Base-by-base conservation (phyloP, 768 basidiomycete genomes). In the Artomyces pyxidatus region DNA sequence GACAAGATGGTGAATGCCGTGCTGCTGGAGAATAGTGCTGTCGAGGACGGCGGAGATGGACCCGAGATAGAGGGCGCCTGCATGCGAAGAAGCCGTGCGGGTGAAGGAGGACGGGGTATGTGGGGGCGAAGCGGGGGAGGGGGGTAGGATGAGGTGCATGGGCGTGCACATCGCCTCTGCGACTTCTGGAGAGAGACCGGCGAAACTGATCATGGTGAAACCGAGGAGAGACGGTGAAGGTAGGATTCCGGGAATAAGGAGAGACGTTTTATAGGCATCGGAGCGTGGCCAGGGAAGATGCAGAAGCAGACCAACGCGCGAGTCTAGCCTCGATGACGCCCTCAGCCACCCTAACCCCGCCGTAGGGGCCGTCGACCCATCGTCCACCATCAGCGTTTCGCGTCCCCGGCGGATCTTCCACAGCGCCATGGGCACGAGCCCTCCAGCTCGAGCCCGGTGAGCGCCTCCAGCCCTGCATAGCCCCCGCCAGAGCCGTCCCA, bases 81-180 rank as follows among this genome's bases (percentile, higher is more conserved):
- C 57, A 49, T 51, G 53, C 22, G 44, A 6, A 22, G 32, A 27
- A 22, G 55, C 54, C 56, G 58, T 23, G 42, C 46, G 63, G 47
- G 28, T 58, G 47, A 42, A 64, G 39, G 25, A 66, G 32, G 63
- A 14, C 75, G 85, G 68, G 57, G 86, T 76, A 54, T 74, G 73
- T 25, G 48, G 41, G n/a, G 50, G 49, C 58, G 56, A 19, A 41
- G 46, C 61, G 41, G 37, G 60, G 50, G 44, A 65, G 39, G 37
- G 68, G 35, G 65, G 27, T 75, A 86, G 69, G 59, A 88, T 77
- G 54, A 76, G 74, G 66, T 88, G 85, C 86, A 88, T 87, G 0
- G 86, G 86, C 0, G 85, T 88, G 68, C 85, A 87, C 80, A 88
- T 85, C 6, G 86, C 81, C 63, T 86, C 82, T 74, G 84, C 79